These are phyloP conservation scores for Saturnispora galanensis DNA, from an alignment of 805 yeast genomes.

Conservation along the genomic window DNA sequence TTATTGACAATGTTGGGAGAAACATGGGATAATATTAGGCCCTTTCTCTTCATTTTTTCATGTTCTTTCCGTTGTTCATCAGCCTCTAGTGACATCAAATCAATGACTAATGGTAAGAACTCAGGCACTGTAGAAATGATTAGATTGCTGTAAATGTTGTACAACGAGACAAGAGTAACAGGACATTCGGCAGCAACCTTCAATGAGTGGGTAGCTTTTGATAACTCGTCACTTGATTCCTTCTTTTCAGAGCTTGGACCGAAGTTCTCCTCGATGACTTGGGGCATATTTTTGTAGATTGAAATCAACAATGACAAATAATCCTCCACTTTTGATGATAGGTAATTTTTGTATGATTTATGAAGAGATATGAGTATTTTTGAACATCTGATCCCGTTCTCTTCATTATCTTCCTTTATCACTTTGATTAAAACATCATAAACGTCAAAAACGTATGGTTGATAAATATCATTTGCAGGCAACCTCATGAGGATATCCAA, in stretches of 20 bases:
- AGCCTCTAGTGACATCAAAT: conserved; percentile 66
- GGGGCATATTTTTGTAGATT: conserved; percentile 72
- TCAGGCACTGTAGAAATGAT: conserved; percentile 61
- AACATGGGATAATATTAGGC: conserved; percentile 56
- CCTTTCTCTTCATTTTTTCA: conserved; percentile 42
- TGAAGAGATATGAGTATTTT: conserved; percentile 78
- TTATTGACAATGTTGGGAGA: conserved; percentile 70
- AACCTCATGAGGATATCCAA: conserved; percentile 74
- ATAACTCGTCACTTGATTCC: conserved; percentile 31
- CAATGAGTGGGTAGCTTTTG: conserved; percentile 70
- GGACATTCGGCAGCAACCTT: conserved; percentile 95
- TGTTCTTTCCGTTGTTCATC: conserved; percentile 68
- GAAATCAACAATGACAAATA: conserved; percentile 69
- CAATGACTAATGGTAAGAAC: conserved; percentile 75
- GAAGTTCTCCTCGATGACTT: conserved; percentile 63
- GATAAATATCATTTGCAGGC: conserved; percentile 73
- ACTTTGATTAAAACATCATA: conserved; percentile 50
- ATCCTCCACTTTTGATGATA: conserved; percentile 63
- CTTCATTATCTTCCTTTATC: conserved; percentile 79
- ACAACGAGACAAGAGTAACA: conserved; percentile 86
- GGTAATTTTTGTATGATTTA: conserved; percentile 63
- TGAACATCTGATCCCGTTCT: conserved; percentile 87
- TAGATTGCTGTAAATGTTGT: conserved; percentile 74
- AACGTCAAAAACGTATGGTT: conserved; percentile 54
- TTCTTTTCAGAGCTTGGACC: conserved; percentile 19